phyloP scores from a whole-genome alignment of 1,284 basidiomycete species.

The Taiwanofungus camphoratus region DNA sequence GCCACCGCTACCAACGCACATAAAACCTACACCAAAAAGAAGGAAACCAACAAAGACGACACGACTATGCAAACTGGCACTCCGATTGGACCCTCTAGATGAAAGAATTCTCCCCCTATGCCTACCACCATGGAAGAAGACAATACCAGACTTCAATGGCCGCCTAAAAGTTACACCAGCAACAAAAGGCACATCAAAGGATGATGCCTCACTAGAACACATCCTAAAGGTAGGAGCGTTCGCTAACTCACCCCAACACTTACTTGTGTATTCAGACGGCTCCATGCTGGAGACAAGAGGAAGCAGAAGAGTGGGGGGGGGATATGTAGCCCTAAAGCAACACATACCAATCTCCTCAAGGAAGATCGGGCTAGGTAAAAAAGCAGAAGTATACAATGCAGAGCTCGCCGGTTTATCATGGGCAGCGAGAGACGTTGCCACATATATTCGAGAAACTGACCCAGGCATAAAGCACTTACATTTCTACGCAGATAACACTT shows the following conservation, averaged over 20 bases:
- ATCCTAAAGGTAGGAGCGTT: neutral
- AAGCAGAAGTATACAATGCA: conserved; percentile 27
- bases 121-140: conserved; percentile 3
- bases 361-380: conserved; percentile 19
- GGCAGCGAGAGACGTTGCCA: neutral
- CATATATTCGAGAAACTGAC: conserved; percentile 1
- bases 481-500: conserved; percentile 20
- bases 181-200: conserved; percentile 12
- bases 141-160: neutral
- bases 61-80: conserved; percentile 1
- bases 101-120: neutral
- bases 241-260: neutral
- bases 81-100: neutral
- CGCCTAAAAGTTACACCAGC: neutral
- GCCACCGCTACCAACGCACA: conserved; percentile 2
- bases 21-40: neutral
- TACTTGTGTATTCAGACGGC: conserved; percentile 26
- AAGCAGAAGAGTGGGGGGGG: conserved; percentile 18
- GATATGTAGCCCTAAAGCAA: conserved; percentile 16
- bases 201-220: neutral
- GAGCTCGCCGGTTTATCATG: conserved; percentile 16
- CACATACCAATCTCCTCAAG: conserved; percentile 10
- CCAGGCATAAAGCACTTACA: conserved; percentile 12
- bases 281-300: too few species aligned
- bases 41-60: neutral